These are phyloP conservation scores for Cyphellophora europaea DNA, from an alignment of 2,329 filamentous ascomycete genomes.

Conservation along the genomic window DNA sequence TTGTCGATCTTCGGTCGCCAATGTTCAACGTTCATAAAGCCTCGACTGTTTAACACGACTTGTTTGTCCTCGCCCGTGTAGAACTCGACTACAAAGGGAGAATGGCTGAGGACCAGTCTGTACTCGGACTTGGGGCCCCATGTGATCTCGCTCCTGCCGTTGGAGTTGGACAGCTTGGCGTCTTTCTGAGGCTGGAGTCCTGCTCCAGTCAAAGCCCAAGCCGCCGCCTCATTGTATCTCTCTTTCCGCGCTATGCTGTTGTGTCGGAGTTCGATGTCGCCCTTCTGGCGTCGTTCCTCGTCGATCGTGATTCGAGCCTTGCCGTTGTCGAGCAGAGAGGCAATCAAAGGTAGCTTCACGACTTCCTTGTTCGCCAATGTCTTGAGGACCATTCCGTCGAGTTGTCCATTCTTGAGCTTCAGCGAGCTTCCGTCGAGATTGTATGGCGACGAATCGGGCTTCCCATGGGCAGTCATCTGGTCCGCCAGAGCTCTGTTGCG, in stretches of 20 bases:
- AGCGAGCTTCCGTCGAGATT: conserved; percentile 62
- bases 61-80: conserved; percentile 72
- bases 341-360: conserved; percentile 69
- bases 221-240: conserved; percentile 83
- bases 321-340: conserved; percentile 85
- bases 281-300: conserved; percentile 81
- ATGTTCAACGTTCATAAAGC: conserved; percentile 86
- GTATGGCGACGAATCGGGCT: conserved; percentile 73
- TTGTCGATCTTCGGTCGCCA: conserved; percentile 79
- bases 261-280: conserved; percentile 79
- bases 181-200: conserved; percentile 60
- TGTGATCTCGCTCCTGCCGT: conserved; percentile 56
- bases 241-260: conserved; percentile 79
- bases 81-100: conserved; percentile 80
- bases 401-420: conserved; percentile 66
- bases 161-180: conserved; percentile 55
- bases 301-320: conserved; percentile 81
- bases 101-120: conserved; percentile 73
- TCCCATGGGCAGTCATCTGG: conserved; percentile 53
- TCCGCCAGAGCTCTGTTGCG: conserved; percentile 89
- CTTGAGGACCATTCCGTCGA: conserved; percentile 77
- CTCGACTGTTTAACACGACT: conserved; percentile 82
- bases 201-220: conserved; percentile 75
- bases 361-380: conserved; percentile 58
- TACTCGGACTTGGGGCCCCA: conserved; percentile 71